Evolutionary conservation across 2,329 filamentous ascomycete genomes (phyloP).

Genomic region (Chrysoporthe austroafricana): DNA sequence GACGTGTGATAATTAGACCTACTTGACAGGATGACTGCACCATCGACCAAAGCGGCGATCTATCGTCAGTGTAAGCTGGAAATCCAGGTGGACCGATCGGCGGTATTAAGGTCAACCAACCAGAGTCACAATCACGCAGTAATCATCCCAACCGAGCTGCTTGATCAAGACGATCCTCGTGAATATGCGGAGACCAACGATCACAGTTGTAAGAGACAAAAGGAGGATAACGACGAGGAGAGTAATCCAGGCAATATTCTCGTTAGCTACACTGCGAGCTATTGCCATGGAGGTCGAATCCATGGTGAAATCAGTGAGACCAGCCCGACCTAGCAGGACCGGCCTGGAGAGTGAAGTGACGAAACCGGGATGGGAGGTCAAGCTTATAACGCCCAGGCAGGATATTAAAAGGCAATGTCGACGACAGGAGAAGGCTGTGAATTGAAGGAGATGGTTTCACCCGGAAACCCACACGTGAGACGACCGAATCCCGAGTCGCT

Average conservation of each 20-base stretch:
- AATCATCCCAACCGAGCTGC: conserved; percentile 39
- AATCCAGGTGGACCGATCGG: not conserved
- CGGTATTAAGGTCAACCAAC: conserved; percentile 34
- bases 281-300: conserved; percentile 13
- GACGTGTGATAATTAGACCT: conserved; percentile 11
- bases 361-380: not conserved
- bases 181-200: conserved; percentile 38
- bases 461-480: conserved; percentile 16
- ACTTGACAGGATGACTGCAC: conserved; percentile 27
- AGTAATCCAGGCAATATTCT: conserved; percentile 19
- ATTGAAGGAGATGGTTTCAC: conserved; percentile 19
- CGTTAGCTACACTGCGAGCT: not conserved
- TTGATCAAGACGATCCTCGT: conserved; percentile 36
- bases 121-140: conserved; percentile 43
- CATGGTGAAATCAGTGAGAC: conserved; percentile 18
- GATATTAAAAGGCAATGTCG: not conserved
- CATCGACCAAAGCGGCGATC: conserved; percentile 20
- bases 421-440: conserved; percentile 10
- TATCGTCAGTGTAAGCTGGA: conserved; percentile 9
- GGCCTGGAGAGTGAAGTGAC: not conserved
- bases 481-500: conserved; percentile 9
- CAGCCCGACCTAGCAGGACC: conserved; percentile 13
- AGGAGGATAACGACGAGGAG: conserved; percentile 20
- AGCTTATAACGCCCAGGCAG: conserved; percentile 13
- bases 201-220: conserved; percentile 22